These are phyloP conservation scores for Pterulicium gracile DNA, from an alignment of 1,284 basidiomycete genomes.

Conservation along the genomic window DNA sequence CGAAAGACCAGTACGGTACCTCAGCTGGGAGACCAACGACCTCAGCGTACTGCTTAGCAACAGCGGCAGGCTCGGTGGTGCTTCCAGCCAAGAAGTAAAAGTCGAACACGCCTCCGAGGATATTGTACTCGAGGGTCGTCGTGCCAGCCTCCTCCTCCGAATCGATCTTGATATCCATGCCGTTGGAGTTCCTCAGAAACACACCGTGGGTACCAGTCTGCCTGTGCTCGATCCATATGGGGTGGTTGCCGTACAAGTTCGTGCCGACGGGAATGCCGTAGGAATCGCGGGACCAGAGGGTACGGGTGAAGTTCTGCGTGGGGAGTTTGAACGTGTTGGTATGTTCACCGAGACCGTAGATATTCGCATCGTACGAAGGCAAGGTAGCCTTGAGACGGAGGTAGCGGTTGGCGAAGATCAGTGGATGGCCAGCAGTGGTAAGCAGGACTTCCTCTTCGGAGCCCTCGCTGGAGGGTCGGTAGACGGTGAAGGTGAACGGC, in stretches of 20 bases:
- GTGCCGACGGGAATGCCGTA: slow-evolving; percentile 40
- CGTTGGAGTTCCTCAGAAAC: slow-evolving; percentile 58
- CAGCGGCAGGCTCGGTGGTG: slow-evolving; percentile 45
- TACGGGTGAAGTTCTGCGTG: slow-evolving; percentile 49
- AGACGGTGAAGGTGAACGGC: slow-evolving; percentile 67
- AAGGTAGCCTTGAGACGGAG: slow-evolving; percentile 54
- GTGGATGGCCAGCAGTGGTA: slow-evolving; percentile 47
- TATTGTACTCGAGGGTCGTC: slow-evolving; percentile 59
- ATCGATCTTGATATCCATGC: slow-evolving; percentile 64
- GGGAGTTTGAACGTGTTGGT: slow-evolving; percentile 56
- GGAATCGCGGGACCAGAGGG: slow-evolving; percentile 60
- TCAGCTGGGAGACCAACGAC: slow-evolving; percentile 52
- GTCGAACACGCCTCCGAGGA: slow-evolving; percentile 61
- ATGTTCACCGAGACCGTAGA: slow-evolving; percentile 74
- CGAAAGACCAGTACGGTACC: slow-evolving; percentile 62
- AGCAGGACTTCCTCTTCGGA: slow-evolving; percentile 69
- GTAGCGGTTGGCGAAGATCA: slow-evolving; percentile 75
- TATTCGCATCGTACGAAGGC: slow-evolving; percentile 43
- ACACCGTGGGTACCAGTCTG: slow-evolving; percentile 58
- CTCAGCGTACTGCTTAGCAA: slow-evolving; percentile 57
- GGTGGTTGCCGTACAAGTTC: slow-evolving; percentile 62
- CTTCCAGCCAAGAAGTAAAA: slow-evolving; percentile 70
- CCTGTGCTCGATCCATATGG: slow-evolving; percentile 60
- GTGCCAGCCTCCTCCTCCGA: slow-evolving; percentile 21
- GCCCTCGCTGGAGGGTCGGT: too few relatives aligned